Conservation (phyloP, 192 early-diverging fungal species). For the Rhizophagus clarus region DNA sequence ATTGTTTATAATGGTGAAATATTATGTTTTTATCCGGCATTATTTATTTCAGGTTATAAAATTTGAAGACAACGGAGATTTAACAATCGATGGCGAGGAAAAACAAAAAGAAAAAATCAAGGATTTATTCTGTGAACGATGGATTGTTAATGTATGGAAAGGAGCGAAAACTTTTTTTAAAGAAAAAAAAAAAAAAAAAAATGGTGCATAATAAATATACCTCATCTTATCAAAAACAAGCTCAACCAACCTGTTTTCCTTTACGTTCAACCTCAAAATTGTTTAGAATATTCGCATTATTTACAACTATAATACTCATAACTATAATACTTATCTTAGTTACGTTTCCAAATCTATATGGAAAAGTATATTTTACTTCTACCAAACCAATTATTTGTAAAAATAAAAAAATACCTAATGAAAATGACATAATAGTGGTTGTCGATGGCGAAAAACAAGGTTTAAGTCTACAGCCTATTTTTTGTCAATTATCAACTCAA, state of each 20-base stretch:
- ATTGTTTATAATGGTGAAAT: no score
- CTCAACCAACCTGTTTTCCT: background rate
- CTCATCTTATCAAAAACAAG: background rate
- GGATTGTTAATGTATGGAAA: no score
- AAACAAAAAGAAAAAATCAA: no score
- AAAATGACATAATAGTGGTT: background rate
- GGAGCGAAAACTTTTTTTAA: no score
- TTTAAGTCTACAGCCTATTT: background rate
- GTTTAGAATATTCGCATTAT: background rate
- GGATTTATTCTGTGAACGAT: no score
- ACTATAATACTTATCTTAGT: no score
- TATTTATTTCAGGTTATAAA: no score
- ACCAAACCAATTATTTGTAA: background rate
- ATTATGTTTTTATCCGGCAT: no score
- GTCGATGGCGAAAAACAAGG: slow-evolving; percentile 22
- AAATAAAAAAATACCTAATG: background rate
- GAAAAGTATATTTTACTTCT: background rate
- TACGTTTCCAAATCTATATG: background rate
- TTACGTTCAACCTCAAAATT: background rate
- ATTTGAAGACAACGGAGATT: no score
- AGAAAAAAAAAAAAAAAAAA: no score
- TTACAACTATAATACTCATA: background rate
- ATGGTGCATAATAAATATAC: background rate
- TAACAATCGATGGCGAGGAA: no score
- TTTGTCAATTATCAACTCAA: slow-evolving; percentile 4